These are phyloP conservation scores for Lepiota venenata DNA, from an alignment of 768 basidiomycete genomes.

Conservation along the genomic window DNA sequence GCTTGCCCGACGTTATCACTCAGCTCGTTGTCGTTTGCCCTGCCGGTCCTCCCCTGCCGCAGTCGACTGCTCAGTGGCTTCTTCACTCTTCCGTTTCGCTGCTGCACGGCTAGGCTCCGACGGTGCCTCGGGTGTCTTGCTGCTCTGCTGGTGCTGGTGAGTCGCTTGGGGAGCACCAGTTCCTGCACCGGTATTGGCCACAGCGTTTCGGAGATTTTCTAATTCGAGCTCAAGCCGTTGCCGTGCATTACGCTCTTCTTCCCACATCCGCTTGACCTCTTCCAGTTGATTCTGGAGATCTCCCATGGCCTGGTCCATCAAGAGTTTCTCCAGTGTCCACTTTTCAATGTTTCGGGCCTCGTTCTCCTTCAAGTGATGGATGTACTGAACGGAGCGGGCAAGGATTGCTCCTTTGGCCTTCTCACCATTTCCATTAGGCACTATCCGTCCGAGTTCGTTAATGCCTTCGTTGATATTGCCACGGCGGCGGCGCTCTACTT, in stretches of 20 bases:
- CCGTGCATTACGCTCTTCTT: conserved; percentile 64
- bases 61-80: conserved; percentile 30
- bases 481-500: conserved; percentile 91
- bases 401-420: conserved; percentile 91
- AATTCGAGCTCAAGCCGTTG: conserved; percentile 65
- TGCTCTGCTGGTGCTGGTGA: neutral
- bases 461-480: conserved; percentile 98
- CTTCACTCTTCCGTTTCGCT: conserved; percentile 37
- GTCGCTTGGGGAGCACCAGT: neutral
- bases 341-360: conserved; percentile 90
- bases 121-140: neutral
- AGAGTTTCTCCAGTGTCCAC: conserved; percentile 89
- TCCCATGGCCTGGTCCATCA: conserved; percentile 92
- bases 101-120: conserved; percentile 13
- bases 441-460: conserved; percentile 83
- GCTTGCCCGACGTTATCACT: conserved; percentile 19
- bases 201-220: conserved; percentile 44
- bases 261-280: conserved; percentile 78
- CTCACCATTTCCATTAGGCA: conserved; percentile 85
- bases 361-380: conserved; percentile 87
- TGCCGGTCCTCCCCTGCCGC: conserved; percentile 25
- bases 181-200: conserved; percentile 17
- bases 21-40: conserved; percentile 39
- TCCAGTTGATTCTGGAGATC: conserved; percentile 82
- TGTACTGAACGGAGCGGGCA: conserved; percentile 84